Conservation (phyloP, 805 yeast species). For the Saccharomycopsis vini region DNA sequence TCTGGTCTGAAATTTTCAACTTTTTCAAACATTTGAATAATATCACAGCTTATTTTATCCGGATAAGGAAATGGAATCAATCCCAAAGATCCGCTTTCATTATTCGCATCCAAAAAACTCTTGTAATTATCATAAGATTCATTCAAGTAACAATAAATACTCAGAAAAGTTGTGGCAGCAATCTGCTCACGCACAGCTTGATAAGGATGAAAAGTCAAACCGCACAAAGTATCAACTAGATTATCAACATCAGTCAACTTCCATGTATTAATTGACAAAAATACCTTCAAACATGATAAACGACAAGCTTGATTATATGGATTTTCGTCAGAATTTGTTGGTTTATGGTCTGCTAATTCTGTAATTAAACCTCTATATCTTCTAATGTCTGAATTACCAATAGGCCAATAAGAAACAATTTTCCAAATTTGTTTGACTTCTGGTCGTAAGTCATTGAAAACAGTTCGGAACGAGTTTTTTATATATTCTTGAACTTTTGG, state of each 20-base stretch:
- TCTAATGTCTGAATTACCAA: constrained; percentile 56
- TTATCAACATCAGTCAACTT: constrained; percentile 42
- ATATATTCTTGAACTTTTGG: constrained; percentile 22
- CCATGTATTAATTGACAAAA: constrained; percentile 44
- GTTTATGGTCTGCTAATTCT: constrained; percentile 23
- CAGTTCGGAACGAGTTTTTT: constrained; percentile 31
- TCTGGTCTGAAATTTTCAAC: constrained; percentile 34
- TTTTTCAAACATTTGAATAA: constrained; percentile 37
- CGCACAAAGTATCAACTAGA: constrained; percentile 36
- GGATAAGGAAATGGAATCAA: constrained; percentile 26
- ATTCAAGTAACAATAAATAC: constrained; percentile 29
- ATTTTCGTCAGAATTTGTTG: constrained; percentile 42
- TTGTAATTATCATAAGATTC: constrained; percentile 34
- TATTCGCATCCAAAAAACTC: constrained; percentile 33
- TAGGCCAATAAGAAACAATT: constrained; percentile 66
- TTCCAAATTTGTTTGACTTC: constrained; percentile 71
- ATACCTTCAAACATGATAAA: constrained; percentile 44
- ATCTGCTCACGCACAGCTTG: constrained; percentile 62
- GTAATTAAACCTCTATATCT: constrained; percentile 44
- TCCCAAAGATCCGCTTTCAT: constrained; percentile 28
- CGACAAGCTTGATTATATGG: constrained; percentile 60
- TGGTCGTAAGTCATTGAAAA: constrained; percentile 59
- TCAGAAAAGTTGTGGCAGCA: constrained; percentile 47
- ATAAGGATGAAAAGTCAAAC: constrained; percentile 52
- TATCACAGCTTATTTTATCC: constrained; percentile 26